Evolutionary conservation across 2,329 filamentous ascomycete species (phyloP), one percentile per base, ranked within the genome.

Genomic region (Basipetospora chlamydospora): DNA sequence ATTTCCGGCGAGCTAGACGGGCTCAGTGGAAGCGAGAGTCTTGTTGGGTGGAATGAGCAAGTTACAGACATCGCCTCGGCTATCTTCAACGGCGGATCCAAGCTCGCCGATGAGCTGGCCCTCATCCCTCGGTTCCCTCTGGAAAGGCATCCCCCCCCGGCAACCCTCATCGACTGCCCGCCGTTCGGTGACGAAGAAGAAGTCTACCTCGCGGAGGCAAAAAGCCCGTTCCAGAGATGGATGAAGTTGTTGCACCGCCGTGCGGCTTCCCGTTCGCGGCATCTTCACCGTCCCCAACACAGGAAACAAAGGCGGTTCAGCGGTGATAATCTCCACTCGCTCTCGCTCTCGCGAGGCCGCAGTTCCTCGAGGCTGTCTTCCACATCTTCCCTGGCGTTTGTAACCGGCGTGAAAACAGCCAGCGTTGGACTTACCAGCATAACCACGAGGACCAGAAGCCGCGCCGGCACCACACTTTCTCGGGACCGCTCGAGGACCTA

Each of bases 371-470:
- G 73, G 38, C 74, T 72, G 6, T 80, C 79, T 2, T 82, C 82
- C 10, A 69, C 70, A 1, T 84, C 81, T 6, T 92, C 86, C 0
- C 75, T 83, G 41, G 80, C 72, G 2, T 86, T 87, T 49, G 73
- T 95, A 26, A 74, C 77, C n/a, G 79, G 74, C 12, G 70, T 92
- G 46, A 85, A 80, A 52, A 90, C 84, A 43, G 80, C 82, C 36
- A 87, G 80, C 41, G 66, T 84, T 41, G 93, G 85, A 41, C 62
- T 87, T 41, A 70, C 76, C 33, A 84, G 78, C 47, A 67, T 73
- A 45, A 92, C 82, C 55, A 64, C 80, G 41, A 63, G 73, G 32
- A 70, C 73, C 22, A 68, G 21, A 21, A 71, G 37, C 79, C 77
- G 9, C 67, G 67, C 41, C 63, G 56, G 42, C 36, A 64, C 61